Conservation (phyloP, 192 early-diverging fungal species). For the Podila clonocystis region DNA sequence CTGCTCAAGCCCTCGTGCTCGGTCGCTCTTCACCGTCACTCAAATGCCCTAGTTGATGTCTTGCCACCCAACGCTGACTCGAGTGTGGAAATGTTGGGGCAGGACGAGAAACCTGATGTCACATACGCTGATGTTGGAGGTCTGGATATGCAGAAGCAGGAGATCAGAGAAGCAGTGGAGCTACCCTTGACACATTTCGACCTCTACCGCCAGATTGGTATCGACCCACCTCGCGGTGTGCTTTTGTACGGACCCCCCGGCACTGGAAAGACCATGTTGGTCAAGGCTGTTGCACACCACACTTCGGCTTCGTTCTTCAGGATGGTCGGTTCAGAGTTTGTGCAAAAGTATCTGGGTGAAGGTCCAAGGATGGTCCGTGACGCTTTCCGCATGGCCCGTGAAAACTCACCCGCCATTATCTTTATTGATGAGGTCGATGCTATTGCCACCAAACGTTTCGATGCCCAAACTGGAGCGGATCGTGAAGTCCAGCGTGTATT, state of each 20-base stretch:
- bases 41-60: constrained; percentile 96
- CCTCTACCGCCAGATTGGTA: constrained; percentile 97
- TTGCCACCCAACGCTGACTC: constrained; percentile 96
- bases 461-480: constrained; percentile 98
- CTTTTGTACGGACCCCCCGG: constrained; percentile 98
- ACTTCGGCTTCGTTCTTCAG: constrained; percentile 97
- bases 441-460: constrained; percentile 97
- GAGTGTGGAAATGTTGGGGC: constrained; percentile 87
- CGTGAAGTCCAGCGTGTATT: constrained; percentile 99
- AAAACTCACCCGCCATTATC: constrained; percentile 97
- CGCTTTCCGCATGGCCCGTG: constrained; percentile 94
- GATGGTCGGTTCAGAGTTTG: constrained; percentile 97
- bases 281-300: constrained; percentile 99
- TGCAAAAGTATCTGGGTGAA: constrained; percentile 99
- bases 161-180: constrained; percentile 96
- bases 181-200: constrained; percentile 98
- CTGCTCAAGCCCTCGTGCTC: constrained; percentile 94
- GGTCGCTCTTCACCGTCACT: constrained; percentile 96
- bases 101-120: constrained; percentile 85
- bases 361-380: constrained; percentile 98
- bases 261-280: constrained; percentile 98
- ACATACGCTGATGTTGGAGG: constrained; percentile 86
- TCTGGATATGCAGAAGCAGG: constrained; percentile 92
- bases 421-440: constrained; percentile 99
- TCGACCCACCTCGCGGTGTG: constrained; percentile 99